phyloP scores from a whole-genome alignment of 352 stramenopile species.

The Discostella stelligera region DNA sequence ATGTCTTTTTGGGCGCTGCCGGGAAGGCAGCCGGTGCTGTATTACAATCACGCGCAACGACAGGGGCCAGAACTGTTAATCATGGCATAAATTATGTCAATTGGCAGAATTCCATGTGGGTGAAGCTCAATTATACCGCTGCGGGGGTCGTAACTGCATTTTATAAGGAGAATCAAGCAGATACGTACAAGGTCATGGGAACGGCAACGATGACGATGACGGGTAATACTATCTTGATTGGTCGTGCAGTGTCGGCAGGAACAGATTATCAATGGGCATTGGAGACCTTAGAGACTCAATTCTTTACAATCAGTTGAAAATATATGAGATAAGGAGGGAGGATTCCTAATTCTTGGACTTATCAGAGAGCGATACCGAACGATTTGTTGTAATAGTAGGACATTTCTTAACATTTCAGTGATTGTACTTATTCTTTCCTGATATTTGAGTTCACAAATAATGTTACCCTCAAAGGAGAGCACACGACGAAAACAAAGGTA shows the following conservation, averaged over 20 bases:
- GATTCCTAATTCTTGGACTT: too few relatives aligned
- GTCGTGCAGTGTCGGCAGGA: conserved; percentile 10
- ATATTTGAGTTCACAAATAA: too few relatives aligned
- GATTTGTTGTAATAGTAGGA: too few relatives aligned
- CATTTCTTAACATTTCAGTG: too few relatives aligned
- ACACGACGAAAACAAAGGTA: too few relatives aligned
- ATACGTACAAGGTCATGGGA: conserved; percentile 5
- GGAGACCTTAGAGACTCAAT: background rate
- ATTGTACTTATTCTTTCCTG: too few relatives aligned
- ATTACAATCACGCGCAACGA: conserved; percentile 7
- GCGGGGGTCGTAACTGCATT: conserved; percentile 12
- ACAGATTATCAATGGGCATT: conserved; percentile 8
- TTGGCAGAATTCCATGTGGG: conserved; percentile 11
- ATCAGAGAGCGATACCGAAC: too few relatives aligned
- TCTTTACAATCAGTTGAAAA: background rate
- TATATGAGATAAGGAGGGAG: too few relatives aligned
- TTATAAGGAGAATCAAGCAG: conserved; percentile 11
- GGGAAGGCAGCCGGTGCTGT: background rate
- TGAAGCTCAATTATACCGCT: conserved; percentile 23
- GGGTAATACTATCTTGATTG: conserved; percentile 9
- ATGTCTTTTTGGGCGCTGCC: conserved; percentile 10
- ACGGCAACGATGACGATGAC: background rate
- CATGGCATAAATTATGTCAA: conserved; percentile 7
- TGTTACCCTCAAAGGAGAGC: too few relatives aligned
- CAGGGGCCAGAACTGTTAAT: background rate